Evolutionary conservation across 2,329 filamentous ascomycete genomes (phyloP), one percentile per base, ranked within the genome.

Genomic region (Emmonsiellopsis sp.): DNA sequence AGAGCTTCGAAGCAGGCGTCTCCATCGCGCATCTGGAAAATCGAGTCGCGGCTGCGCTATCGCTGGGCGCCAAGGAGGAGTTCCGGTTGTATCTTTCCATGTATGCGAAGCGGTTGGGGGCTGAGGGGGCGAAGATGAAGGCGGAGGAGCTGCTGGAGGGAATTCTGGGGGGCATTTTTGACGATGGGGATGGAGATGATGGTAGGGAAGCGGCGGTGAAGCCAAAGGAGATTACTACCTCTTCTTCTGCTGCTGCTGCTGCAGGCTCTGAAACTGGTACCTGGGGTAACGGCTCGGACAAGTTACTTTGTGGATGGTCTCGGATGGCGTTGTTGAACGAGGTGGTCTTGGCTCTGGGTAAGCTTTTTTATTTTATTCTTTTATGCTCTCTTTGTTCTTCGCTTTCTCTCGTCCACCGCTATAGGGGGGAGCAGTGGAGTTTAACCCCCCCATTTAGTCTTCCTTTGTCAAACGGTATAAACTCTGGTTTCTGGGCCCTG

Each of bases 21-120:
- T 95, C 88, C 52, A 90, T 98, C 58, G 92, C 91, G 6, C 93
- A 98, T 72, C 75, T 98, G 10, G 93, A 98, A 69, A 97, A 96
- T 63, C 83, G 94, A 40, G 85, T 98, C 45, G 92, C 93, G 2
- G 94, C 89, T 3, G 88, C 93, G 0, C 73, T 94, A 65, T 86
- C 88, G 55, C 75, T 98, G 0, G 88, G 86, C 3, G 86, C 93
- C 0, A 86, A 84, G 61, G 91, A 97, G 55, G 93, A 98, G 67
- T 98, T 97, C 72, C 83, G 89, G 54, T 77, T 95, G 1, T 97
- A 97, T 64, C 75, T 98, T n/a, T 86, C 90, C 64, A 97, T 97
- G 90, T 98, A 98, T 64, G 92, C 91, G 3, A 97, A 96, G 73
- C 84, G 93, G 0, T 81, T 98, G 5, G 93, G 93, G 1, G 89